Percentiles rank a stretch among this genome's conserved stretches.
Conservation (phyloP, 2,329 filamentous ascomycete genomes). For the Aureobasidium sp. region DNA sequence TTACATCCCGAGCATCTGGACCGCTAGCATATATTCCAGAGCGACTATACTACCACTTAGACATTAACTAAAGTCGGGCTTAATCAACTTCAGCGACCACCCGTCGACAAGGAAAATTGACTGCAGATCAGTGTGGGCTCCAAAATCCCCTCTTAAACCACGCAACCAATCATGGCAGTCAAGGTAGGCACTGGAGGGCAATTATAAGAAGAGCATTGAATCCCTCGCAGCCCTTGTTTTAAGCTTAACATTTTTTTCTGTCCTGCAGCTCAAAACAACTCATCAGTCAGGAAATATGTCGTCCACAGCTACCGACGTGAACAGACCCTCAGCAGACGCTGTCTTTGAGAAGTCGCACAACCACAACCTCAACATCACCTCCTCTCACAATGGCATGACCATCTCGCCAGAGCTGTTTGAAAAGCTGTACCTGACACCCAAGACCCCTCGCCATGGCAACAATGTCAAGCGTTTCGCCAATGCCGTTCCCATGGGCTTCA, state of each 20-base stretch:
- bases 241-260: not conserved
- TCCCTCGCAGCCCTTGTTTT: not conserved
- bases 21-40: not conserved
- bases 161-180: not conserved
- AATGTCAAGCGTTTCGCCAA: constrained; percentile 24
- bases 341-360: constrained; percentile 13
- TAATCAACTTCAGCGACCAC: not conserved
- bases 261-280: not conserved
- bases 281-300: not conserved
- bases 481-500: constrained; percentile 26
- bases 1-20: constrained; percentile 8
- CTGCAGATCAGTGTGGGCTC: not conserved
- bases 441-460: constrained; percentile 21
- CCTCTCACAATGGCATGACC: constrained; percentile 19
- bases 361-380: constrained; percentile 6
- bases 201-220: not conserved
- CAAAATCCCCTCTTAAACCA: not conserved
- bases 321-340: not conserved
- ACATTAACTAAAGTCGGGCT: not conserved
- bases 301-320: constrained; percentile 4
- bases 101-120: not conserved
- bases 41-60: constrained; percentile 1
- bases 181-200: not conserved
- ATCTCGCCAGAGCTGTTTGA: constrained; percentile 28
- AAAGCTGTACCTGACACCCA: constrained; percentile 25